Evolutionary conservation across 768 basidiomycete species (phyloP), one percentile per base, ranked within the genome.

Genomic region (Tylopilus plumbeoviolaceoides): DNA sequence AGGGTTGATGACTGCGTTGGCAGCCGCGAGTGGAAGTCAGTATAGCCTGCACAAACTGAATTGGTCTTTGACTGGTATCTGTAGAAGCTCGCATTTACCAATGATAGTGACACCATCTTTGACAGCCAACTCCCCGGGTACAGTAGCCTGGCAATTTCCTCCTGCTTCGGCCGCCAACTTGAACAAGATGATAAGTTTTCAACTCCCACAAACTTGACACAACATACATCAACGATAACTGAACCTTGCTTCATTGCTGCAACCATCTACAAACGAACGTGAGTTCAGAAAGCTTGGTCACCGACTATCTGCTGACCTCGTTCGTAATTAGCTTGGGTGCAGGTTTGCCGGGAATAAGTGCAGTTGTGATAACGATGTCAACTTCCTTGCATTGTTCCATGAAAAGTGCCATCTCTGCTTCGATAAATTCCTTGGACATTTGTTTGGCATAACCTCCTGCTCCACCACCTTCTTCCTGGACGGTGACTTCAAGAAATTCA

Each of bases 241-340:
- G 91, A 93, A 23, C 91, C 91, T 72, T 89, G 89, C 60, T 89
- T 92, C 91, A 94, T 92, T n/a, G 84, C 87, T 38, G 84, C 80
- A 14, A 94, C 78, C 87, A 93, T 92, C 74, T 78, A 48, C 9
- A 53, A 28, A 51, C 3, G 36, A 40, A 20, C 28, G 27, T 67
- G 35, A 69, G 47, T 28, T 30, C 14, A 15, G 36, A 45, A 28
- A 20, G 8, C n/a, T 35, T 4, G 9, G 28, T 23, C 9, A 17
- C 31, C 41, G 12, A 25, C 15, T 5, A 28, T 44, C 28, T 15
- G 56, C 68, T 38, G 23, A 70, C 76, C 65, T 89, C 86, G 56
- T 83, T 76, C 6, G 84, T 89, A 63, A 94, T 91, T 41, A 94
- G 67, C 65, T 84, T 93, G 0, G 91, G 91, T 2, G 91, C 91